Base-by-base conservation (phyloP, 2,329 filamentous ascomycete genomes). In the Verticillium nonalfalfae region DNA sequence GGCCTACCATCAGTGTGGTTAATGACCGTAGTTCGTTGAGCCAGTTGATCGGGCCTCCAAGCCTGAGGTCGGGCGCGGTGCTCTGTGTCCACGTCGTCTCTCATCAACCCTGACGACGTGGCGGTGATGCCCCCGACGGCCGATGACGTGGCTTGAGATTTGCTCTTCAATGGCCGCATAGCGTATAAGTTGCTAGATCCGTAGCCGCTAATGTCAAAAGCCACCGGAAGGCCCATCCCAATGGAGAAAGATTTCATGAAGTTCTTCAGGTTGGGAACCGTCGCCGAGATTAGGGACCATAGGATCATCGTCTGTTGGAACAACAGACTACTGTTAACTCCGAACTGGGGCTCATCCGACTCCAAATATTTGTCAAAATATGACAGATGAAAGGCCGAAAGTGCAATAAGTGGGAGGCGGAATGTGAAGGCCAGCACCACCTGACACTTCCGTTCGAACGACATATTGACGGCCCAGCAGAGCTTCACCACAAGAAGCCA, bases 281-380 rank as follows among this genome's bases (percentile, higher is more conserved):
- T 68, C 7, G 66, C 66, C 11, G 66, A 68, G 14, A 67, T 64
- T 52, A 69, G 61, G 10, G 66, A 68, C 59, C 62, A 65, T 7
- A 61, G 40, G 7, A 69, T 52, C 57, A 66, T 66, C 26, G 59
- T 56, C 56, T 69, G 67, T 34, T 65, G 66, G 14, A 67, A 33
- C 1, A 67, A 58, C 1, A 67, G 57, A 15, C 61, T 64, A 56
- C 62, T 40, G 2, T 65, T 61, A 13, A 66, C 55, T 52, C 56
- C 55, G 38, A 67, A 62, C 14, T 64, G 65, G 6, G 66, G 62
- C 38, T 66, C 62, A 11, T 39, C 10, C 1, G 67, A 59, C 3
- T 7, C 55, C 5, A 57, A 34, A 34, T 66, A 66, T 10, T 38
- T 40, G 7, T 52, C 11, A 34, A 67, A 61, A 33, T 62, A 63